Percentiles rank a stretch among this genome's conserved stretches.
Conservation (phyloP, 2,329 filamentous ascomycete genomes). For the Phyllosticta paracitricarpa region DNA sequence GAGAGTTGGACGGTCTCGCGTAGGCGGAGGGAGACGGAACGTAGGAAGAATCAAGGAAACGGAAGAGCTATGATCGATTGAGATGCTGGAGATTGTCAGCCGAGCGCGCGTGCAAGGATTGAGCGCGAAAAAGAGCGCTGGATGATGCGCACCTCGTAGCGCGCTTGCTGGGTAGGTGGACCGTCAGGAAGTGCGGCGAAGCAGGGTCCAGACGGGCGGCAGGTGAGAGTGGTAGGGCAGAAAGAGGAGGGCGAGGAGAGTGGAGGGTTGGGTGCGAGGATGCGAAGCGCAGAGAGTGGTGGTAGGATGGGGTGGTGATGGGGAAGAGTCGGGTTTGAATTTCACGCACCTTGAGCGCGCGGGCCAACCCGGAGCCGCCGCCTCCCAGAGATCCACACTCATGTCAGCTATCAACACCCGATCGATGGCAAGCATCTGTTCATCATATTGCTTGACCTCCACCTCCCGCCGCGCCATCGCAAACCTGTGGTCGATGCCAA, state of each 20-base stretch:
- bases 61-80: background rate
- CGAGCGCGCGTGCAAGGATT: background rate
- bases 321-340: slow-evolving; percentile 3
- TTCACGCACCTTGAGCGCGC: slow-evolving; percentile 5
- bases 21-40: slow-evolving; percentile 1
- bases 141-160: slow-evolving; percentile 5
- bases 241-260: background rate
- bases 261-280: background rate
- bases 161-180: background rate
- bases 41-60: background rate
- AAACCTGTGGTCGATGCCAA: background rate
- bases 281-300: slow-evolving; percentile 2
- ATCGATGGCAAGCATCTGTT: background rate
- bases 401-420: background rate
- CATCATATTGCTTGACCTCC: slow-evolving; percentile 1
- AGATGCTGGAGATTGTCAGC: background rate
- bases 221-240: background rate
- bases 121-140: background rate
- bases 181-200: background rate
- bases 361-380: slow-evolving; percentile 2
- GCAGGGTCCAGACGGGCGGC: background rate
- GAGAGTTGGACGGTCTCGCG: background rate
- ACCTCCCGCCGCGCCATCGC: background rate
- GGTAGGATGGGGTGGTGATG: slow-evolving; percentile 8
- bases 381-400: background rate